phyloP scores from a whole-genome alignment of 331 rosid genomes.

The Cydonia oblonga region DNA sequence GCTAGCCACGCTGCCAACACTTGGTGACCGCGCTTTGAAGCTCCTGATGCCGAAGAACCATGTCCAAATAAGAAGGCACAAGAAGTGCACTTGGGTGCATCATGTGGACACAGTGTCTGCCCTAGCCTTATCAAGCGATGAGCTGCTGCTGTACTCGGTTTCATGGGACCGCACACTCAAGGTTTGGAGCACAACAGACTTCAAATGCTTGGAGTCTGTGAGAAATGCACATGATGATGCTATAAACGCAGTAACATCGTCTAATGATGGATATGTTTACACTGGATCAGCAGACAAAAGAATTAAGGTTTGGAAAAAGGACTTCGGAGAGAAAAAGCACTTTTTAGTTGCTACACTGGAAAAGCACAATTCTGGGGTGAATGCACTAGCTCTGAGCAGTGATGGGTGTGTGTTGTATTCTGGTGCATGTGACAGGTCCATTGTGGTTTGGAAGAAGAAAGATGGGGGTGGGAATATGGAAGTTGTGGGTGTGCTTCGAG shows the following conservation, averaged over 20 bases:
- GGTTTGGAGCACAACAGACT: conserved; percentile 65
- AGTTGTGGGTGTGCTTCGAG: conserved; percentile 61
- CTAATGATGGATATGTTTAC: conserved; percentile 54
- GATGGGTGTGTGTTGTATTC: conserved; percentile 62
- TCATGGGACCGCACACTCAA: conserved; percentile 90
- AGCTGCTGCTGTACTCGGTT: conserved; percentile 54
- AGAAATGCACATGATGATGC: conserved; percentile 80
- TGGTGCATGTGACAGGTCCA: conserved; percentile 80
- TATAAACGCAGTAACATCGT: conserved; percentile 54
- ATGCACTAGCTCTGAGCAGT: conserved; percentile 57
- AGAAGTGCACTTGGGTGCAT: conserved; percentile 78
- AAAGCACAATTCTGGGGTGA: conserved; percentile 72
- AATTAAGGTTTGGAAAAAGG: conserved; percentile 65
- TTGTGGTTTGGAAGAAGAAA: conserved; percentile 56
- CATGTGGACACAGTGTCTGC: conserved; percentile 86
- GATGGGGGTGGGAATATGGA: conserved; percentile 21
- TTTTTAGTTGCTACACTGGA: conserved; percentile 39
- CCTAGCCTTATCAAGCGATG: conserved; percentile 59
- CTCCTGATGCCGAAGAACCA: conserved; percentile 52
- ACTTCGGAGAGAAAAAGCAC: conserved; percentile 32
- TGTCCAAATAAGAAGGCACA: conserved; percentile 70
- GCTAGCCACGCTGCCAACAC: conserved; percentile 73
- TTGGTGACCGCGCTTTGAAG: conserved; percentile 50
- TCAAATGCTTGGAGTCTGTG: conserved; percentile 69
- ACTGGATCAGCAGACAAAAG: conserved; percentile 84